phyloP scores from a whole-genome alignment of 192 early-diverging fungal genomes.

The Backusella liffmaniae region DNA sequence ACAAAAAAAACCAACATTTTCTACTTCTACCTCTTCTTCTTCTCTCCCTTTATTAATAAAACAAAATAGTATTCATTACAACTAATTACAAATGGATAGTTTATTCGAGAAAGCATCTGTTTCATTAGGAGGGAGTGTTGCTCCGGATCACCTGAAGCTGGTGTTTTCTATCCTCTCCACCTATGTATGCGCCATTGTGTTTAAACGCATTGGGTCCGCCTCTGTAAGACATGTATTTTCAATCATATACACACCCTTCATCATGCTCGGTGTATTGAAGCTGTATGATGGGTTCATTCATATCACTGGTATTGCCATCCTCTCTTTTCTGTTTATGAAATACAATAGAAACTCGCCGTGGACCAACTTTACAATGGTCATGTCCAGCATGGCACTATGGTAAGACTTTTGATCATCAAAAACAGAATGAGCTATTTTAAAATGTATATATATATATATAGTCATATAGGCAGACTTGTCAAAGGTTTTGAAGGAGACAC shows the following conservation, averaged over 20 bases:
- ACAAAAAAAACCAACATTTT: neutral
- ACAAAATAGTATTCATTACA: too few species aligned
- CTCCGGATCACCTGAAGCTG: conserved; percentile 59
- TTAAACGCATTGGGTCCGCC: neutral
- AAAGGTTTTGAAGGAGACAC: conserved; percentile 43
- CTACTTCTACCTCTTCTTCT: neutral
- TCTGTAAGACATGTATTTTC: conserved; percentile 38
- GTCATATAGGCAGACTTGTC: conserved; percentile 51
- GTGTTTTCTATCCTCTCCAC: conserved; percentile 52
- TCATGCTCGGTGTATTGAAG: conserved; percentile 55
- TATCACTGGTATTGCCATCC: conserved; percentile 47
- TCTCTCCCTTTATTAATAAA: neutral
- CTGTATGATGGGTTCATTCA: conserved; percentile 58
- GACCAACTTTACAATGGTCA: conserved; percentile 58
- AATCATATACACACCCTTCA: conserved; percentile 49
- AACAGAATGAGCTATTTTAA: neutral
- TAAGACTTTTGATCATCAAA: conserved; percentile 24
- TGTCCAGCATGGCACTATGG: conserved; percentile 68
- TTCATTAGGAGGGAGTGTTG: conserved; percentile 27
- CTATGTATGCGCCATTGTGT: conserved; percentile 36
- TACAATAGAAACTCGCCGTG: conserved; percentile 41
- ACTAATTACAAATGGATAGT: neutral
- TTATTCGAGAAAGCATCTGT: neutral
- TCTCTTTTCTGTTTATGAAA: conserved; percentile 53
- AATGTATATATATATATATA: conserved; percentile 9